Conservation (phyloP, 2,329 filamentous ascomycete genomes). For the Lachnellula hyalina region DNA sequence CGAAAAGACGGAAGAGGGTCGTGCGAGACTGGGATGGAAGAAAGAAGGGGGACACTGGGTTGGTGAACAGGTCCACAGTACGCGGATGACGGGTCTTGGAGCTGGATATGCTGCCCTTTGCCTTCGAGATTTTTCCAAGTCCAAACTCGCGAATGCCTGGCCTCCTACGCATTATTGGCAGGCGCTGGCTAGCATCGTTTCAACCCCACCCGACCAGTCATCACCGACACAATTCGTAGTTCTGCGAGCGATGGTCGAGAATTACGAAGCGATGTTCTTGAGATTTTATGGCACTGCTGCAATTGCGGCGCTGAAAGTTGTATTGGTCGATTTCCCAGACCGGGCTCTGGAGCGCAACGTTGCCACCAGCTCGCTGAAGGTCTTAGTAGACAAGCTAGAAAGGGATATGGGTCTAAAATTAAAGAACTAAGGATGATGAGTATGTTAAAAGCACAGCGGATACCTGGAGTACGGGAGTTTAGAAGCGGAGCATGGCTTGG, state of each 20-base stretch:
- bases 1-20: constrained; percentile 66
- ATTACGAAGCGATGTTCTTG: constrained; percentile 70
- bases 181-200: constrained; percentile 68
- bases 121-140: constrained; percentile 73
- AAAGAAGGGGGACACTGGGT: constrained; percentile 49
- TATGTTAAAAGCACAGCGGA: too few species aligned
- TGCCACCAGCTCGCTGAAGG: constrained; percentile 47
- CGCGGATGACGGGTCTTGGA: constrained; percentile 77
- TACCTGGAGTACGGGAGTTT: too few species aligned
- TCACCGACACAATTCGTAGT: constrained; percentile 71
- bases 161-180: constrained; percentile 80
- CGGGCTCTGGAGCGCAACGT: constrained; percentile 42
- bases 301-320: constrained; percentile 62
- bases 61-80: constrained; percentile 66
- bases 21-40: constrained; percentile 68
- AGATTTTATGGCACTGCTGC: constrained; percentile 75
- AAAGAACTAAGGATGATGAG: background rate
- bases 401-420: constrained; percentile 6
- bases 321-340: constrained; percentile 68
- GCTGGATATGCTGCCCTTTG: constrained; percentile 80
- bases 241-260: constrained; percentile 65
- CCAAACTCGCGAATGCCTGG: constrained; percentile 63
- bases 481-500: too few species aligned
- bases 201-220: constrained; percentile 61
- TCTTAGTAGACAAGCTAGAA: constrained; percentile 49